Percentiles rank a stretch among this genome's conserved stretches.
Evolutionary conservation across 2,329 filamentous ascomycete genomes (phyloP).

Genomic region (Alternaria gaisen): DNA sequence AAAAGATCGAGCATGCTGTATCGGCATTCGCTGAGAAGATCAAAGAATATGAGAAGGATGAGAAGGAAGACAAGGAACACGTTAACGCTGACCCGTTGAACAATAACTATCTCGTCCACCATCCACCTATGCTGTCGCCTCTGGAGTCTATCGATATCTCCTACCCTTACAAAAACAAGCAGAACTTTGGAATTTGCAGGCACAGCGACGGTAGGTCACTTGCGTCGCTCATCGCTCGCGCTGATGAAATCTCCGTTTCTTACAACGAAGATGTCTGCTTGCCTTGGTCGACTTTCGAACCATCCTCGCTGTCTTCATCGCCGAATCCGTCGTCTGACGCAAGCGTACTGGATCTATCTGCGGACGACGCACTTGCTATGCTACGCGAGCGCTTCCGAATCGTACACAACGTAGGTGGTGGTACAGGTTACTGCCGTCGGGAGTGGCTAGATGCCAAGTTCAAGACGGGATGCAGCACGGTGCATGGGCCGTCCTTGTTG

Average conservation of each 20-base stretch:
- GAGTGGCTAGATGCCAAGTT: background rate
- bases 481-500: background rate
- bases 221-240: background rate
- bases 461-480: background rate
- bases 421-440: background rate
- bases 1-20: background rate
- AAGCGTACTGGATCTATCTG: background rate
- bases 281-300: background rate
- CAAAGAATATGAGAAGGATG: background rate
- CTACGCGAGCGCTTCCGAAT: background rate
- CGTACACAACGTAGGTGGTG: background rate
- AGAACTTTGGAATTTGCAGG: background rate
- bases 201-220: conserved; percentile 1
- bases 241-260: background rate
- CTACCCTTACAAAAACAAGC: background rate
- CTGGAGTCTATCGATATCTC: background rate
- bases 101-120: background rate
- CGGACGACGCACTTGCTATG: background rate
- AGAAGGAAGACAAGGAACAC: background rate
- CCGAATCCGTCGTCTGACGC: background rate
- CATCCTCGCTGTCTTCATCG: background rate
- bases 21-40: background rate
- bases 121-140: too few species aligned
- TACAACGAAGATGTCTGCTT: background rate
- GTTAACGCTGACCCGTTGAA: too few species aligned